Percentiles rank a stretch among this genome's conserved stretches.
These are phyloP conservation scores for Tilletiopsis washingtonensis DNA, from an alignment of 1,284 basidiomycete species.

Conservation along the genomic window DNA sequence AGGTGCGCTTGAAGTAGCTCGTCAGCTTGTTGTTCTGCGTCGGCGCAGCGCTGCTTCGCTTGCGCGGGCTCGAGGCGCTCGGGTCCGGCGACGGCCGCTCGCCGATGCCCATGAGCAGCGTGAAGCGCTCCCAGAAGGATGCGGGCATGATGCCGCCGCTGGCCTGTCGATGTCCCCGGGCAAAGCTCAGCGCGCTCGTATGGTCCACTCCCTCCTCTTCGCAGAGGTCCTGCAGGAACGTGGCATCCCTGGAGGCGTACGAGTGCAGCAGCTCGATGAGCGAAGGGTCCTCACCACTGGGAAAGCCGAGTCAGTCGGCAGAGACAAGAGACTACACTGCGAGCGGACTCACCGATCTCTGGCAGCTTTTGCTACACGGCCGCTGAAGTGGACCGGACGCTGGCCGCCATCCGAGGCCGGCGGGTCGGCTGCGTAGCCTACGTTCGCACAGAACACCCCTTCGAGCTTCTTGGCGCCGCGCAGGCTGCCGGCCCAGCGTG, in stretches of 20 bases:
- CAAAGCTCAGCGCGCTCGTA: constrained; percentile 7
- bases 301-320: constrained; percentile 13
- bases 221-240: constrained; percentile 5
- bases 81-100: constrained; percentile 10
- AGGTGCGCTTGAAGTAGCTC: constrained; percentile 3
- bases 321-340: constrained; percentile 24
- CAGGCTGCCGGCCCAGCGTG: constrained; percentile 27
- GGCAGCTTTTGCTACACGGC: constrained; percentile 2
- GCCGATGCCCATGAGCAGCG: constrained; percentile 32
- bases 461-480: constrained; percentile 23
- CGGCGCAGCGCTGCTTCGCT: not conserved
- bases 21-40: constrained; percentile 4
- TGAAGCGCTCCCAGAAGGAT: constrained; percentile 18
- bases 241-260: constrained; percentile 20
- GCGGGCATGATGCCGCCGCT: constrained; percentile 31
- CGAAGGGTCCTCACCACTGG: constrained; percentile 22
- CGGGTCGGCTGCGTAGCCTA: constrained; percentile 14
- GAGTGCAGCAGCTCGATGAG: constrained; percentile 24
- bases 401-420: not conserved
- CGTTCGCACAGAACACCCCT: constrained; percentile 34
- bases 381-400: not conserved
- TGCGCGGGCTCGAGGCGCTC: not conserved
- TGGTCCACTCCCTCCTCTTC: no score
- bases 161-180: constrained; percentile 30
- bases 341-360: constrained; percentile 10